Conservation (phyloP, 1,284 basidiomycete genomes). For the Taiwanofungus camphoratus region DNA sequence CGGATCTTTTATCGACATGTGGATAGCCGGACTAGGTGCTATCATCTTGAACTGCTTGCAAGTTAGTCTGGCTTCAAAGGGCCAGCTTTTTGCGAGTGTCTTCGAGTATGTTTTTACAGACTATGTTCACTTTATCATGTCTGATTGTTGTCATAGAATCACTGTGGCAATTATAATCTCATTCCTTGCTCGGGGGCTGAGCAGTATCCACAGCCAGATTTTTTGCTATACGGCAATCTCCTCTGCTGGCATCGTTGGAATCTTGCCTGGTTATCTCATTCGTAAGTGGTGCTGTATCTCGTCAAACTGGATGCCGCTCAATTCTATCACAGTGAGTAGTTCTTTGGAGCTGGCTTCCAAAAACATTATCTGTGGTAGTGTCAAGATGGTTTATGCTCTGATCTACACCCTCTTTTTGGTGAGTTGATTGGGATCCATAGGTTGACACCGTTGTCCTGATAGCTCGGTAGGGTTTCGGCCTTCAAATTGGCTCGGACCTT, state of each 20-base stretch:
- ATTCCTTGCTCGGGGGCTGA: constrained; percentile 72
- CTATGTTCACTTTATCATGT: constrained; percentile 1
- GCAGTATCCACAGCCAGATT: constrained; percentile 60
- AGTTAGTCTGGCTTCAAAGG: constrained; percentile 64
- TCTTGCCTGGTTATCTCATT: constrained; percentile 79
- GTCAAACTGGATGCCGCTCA: constrained; percentile 7
- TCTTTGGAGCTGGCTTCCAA: constrained; percentile 85
- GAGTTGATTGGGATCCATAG: not conserved
- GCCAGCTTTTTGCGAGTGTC: constrained; percentile 77
- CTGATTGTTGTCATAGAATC: constrained; percentile 43
- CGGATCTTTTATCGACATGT: constrained; percentile 80
- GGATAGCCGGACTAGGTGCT: constrained; percentile 66
- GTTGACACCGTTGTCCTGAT: not conserved
- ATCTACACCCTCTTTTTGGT: constrained; percentile 80
- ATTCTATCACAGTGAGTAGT: constrained; percentile 59
- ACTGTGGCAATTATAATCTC: constrained; percentile 78
- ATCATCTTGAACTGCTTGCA: constrained; percentile 65
- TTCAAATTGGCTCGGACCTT: constrained; percentile 83
- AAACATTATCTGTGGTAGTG: constrained; percentile 81
- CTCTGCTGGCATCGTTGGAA: constrained; percentile 74
- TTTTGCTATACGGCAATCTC: constrained; percentile 91
- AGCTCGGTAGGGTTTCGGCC: constrained; percentile 58
- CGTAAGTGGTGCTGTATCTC: constrained; percentile 40
- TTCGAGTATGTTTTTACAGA: constrained; percentile 65
- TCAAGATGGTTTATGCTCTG: constrained; percentile 86